Evolutionary conservation across 768 basidiomycete genomes (phyloP).

Genomic region (Pulveroboletus sp.): DNA sequence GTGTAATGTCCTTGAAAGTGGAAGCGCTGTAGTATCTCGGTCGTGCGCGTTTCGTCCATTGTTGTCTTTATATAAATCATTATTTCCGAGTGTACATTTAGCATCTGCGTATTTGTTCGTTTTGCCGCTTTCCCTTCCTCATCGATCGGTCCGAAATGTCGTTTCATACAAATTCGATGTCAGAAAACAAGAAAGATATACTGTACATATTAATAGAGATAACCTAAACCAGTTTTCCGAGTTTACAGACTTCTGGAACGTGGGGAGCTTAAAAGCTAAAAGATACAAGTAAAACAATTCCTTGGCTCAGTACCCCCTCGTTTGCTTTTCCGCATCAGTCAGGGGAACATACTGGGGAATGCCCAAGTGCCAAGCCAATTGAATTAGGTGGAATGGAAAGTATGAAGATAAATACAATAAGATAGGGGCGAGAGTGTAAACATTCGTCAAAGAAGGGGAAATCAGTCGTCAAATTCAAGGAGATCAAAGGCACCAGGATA

Average conservation of each 20-base stretch:
- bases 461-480: conserved; percentile 12
- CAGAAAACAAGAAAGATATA: neutral
- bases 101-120: neutral
- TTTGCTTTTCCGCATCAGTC: conserved; percentile 56
- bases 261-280: no score
- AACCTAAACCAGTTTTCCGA: neutral
- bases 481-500: conserved; percentile 8
- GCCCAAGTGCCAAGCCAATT: neutral
- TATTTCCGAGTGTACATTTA: conserved; percentile 2
- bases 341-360: conserved; percentile 62
- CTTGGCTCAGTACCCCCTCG: conserved; percentile 17
- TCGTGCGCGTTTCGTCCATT: neutral
- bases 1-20: conserved; percentile 14
- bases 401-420: no score
- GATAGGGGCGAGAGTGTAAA: no score
- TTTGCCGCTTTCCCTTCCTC: neutral
- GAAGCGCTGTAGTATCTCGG: no score
- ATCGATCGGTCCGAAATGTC: neutral
- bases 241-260: no score
- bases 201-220: neutral
- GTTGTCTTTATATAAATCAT: conserved; percentile 18
- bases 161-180: neutral
- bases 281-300: no score
- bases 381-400: neutral
- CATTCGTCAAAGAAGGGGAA: neutral